A percentile compares a stretch with the other conserved stretches of the same genome.
Conservation (phyloP, 768 basidiomycete species). For the Pulveroboletus ravenelii region DNA sequence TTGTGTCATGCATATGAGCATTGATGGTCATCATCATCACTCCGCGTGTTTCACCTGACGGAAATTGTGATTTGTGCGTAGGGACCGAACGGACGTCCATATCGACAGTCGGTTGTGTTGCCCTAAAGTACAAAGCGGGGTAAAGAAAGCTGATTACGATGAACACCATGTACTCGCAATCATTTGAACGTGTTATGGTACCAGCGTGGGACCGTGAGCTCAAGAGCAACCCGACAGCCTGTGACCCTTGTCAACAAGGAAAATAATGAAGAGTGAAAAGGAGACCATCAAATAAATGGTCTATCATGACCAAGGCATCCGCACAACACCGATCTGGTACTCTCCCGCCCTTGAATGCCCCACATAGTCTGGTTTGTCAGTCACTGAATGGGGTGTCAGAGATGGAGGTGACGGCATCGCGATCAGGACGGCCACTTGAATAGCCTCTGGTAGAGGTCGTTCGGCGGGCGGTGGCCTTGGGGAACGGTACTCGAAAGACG, state of each 20-base stretch:
- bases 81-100: neutral
- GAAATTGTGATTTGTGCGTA: neutral
- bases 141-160: neutral
- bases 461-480: slow-evolving; percentile 10
- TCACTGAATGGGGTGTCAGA: neutral
- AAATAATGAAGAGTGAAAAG: neutral
- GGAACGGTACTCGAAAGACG: neutral
- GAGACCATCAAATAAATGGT: neutral
- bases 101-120: neutral
- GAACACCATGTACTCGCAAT: neutral
- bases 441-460: slow-evolving; percentile 16
- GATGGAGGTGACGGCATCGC: slow-evolving; percentile 38
- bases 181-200: neutral
- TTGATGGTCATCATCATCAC: no score
- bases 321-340: slow-evolving; percentile 43
- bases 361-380: neutral
- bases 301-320: slow-evolving; percentile 32
- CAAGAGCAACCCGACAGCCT: neutral
- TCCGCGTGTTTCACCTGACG: neutral
- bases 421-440: slow-evolving; percentile 44
- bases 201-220: neutral
- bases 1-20: neutral
- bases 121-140: slow-evolving; percentile 5
- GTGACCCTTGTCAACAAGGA: neutral
- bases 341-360: slow-evolving; percentile 24